These are phyloP conservation scores for Striga hermonthica DNA, from an alignment of 305 asterid genomes.

Conservation along the genomic window DNA sequence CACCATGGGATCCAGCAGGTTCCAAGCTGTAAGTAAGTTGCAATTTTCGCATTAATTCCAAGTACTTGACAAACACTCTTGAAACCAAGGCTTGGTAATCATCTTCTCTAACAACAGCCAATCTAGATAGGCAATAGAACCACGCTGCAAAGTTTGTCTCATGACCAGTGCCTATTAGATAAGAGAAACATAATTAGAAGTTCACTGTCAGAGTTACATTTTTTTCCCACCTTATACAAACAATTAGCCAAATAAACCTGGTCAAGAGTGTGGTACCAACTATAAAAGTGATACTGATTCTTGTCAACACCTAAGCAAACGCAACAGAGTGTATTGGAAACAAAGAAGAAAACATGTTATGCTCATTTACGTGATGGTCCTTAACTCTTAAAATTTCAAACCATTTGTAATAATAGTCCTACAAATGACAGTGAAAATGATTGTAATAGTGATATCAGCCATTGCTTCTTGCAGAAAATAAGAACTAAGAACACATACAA, in stretches of 20 bases:
- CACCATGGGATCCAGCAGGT: conserved; percentile 96
- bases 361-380: not conserved
- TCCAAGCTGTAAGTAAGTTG: conserved; percentile 72
- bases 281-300: conserved; percentile 1
- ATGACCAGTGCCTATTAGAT: conserved; percentile 69
- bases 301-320: conserved; percentile 6
- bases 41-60: conserved; percentile 83
- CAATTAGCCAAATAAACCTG: conserved; percentile 21
- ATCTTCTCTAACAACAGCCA: conserved; percentile 66
- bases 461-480: not conserved
- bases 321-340: conserved; percentile 6
- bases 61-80: conserved; percentile 62
- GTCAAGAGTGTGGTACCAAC: conserved; percentile 13
- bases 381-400: not conserved
- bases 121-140: conserved; percentile 78
- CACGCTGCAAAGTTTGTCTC: conserved; percentile 89
- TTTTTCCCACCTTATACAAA: conserved; percentile 2
- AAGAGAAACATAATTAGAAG: conserved; percentile 21
- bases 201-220: not conserved
- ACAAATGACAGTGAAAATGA: not conserved
- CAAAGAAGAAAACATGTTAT: not conserved
- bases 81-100: conserved; percentile 77
- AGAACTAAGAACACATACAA: not conserved
- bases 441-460: conserved; percentile 1
- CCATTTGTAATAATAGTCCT: not conserved